phyloP scores from a whole-genome alignment of 2,329 filamentous ascomycete species.

The Seiridium cupressi region DNA sequence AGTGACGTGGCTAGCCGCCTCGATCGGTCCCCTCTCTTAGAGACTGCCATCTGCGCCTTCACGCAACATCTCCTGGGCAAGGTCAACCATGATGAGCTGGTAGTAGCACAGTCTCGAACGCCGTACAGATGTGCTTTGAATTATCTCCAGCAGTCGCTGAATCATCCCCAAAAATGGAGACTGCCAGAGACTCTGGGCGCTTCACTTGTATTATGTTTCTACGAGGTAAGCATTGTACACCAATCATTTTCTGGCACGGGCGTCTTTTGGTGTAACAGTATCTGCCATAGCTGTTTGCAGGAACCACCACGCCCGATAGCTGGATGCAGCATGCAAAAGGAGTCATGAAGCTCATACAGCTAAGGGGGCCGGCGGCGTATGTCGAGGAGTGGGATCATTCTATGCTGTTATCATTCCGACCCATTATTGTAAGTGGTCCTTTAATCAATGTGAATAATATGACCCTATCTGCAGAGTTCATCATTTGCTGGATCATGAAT shows the following conservation, averaged over 20 bases:
- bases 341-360: constrained; percentile 1
- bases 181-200: constrained; percentile 4
- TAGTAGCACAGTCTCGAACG: constrained; percentile 6
- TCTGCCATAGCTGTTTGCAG: constrained; percentile 4
- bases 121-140: constrained; percentile 2
- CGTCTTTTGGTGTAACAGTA: no score
- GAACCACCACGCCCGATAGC: constrained; percentile 2
- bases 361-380: constrained; percentile 3
- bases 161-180: constrained; percentile 9
- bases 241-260: no score
- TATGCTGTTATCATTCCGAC: constrained; percentile 7
- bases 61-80: constrained; percentile 7
- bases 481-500: constrained; percentile 7
- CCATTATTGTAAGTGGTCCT: constrained; percentile 2
- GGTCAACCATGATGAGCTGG: neutral
- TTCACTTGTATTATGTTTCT: neutral
- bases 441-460: no score
- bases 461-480: neutral
- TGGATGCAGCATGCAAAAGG: constrained; percentile 10
- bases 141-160: constrained; percentile 3
- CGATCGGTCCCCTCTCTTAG: neutral
- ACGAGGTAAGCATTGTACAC: neutral
- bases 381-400: constrained; percentile 2
- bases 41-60: constrained; percentile 3
- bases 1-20: neutral